Evolutionary conservation across 1,139 yeast genomes (phyloP).

Genomic region (Candida sp.): DNA sequence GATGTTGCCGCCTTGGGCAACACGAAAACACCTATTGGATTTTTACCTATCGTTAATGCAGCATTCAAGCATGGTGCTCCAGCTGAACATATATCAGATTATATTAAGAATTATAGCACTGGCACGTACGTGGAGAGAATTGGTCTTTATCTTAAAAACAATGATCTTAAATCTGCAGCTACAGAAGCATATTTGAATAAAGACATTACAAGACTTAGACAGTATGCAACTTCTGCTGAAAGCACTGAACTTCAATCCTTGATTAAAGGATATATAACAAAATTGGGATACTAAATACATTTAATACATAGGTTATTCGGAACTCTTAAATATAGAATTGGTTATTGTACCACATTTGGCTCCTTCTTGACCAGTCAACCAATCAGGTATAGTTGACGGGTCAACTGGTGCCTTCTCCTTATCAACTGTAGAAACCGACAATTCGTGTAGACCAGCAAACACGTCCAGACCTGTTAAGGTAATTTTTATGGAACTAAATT

Average conservation of each 20-base stretch:
- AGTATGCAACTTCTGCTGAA: conserved; percentile 12
- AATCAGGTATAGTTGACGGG: conserved; percentile 59
- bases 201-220: conserved; percentile 33
- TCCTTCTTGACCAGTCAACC: conserved; percentile 82
- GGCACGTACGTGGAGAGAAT: conserved; percentile 39
- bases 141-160: conserved; percentile 49
- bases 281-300: conserved; percentile 24
- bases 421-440: conserved; percentile 41
- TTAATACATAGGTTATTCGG: conserved; percentile 1
- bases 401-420: conserved; percentile 42
- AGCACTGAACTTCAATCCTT: conserved; percentile 8
- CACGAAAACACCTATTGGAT: conserved; percentile 74
- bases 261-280: conserved; percentile 24
- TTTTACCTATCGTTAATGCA: conserved; percentile 57
- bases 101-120: conserved; percentile 30
- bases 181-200: conserved; percentile 56
- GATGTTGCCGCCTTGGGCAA: conserved; percentile 10
- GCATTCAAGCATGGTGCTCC: conserved; percentile 51
- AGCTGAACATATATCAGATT: conserved; percentile 28
- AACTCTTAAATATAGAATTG: conserved; percentile 35
- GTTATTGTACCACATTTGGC: conserved; percentile 42
- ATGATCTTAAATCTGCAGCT: conserved; percentile 55
- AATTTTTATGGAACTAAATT: conserved; percentile 34
- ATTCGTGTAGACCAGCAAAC: conserved; percentile 75
- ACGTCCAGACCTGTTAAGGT: conserved; percentile 69